Percentiles rank a stretch among this genome's conserved stretches.
Conservation (phyloP, 371 early-diverging fungal species). For the Massospora cicadina region DNA sequence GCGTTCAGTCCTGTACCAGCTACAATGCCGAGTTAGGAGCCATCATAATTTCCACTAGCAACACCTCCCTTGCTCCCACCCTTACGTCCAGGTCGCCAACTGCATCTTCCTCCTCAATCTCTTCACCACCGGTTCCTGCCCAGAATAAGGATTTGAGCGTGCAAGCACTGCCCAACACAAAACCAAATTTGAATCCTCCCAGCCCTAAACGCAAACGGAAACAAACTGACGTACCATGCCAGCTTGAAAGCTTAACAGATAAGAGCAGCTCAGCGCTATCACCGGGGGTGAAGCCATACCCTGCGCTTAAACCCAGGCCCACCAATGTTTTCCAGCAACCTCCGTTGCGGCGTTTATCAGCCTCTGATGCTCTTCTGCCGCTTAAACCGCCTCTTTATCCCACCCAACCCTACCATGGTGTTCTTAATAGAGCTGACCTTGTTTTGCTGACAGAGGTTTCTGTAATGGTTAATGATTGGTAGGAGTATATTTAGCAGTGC, state of each 20-base stretch:
- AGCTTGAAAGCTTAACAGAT: background rate
- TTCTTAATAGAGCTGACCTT: conserved; percentile 6
- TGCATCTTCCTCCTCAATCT: background rate
- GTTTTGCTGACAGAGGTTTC: background rate
- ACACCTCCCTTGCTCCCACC: background rate
- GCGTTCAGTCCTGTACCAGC: background rate
- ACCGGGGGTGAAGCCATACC: background rate
- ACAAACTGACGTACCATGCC: background rate
- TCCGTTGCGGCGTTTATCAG: background rate
- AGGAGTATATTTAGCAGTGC: background rate
- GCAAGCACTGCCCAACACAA: background rate
- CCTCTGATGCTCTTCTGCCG: background rate
- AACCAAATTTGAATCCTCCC: background rate
- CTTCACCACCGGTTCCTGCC: background rate
- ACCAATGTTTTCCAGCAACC: background rate
- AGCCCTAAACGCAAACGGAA: background rate
- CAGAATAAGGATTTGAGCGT: background rate
- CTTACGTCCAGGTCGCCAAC: background rate
- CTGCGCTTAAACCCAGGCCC: background rate
- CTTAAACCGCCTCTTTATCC: background rate
- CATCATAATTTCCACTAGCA: background rate
- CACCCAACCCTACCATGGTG: conserved; percentile 3
- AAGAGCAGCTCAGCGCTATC: background rate
- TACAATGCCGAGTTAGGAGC: background rate
- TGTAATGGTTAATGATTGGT: background rate